Percentiles rank a stretch among this genome's conserved stretches.
These are phyloP conservation scores for Fusarium sp. DNA, from an alignment of 2,329 filamentous ascomycete genomes.

Conservation along the genomic window DNA sequence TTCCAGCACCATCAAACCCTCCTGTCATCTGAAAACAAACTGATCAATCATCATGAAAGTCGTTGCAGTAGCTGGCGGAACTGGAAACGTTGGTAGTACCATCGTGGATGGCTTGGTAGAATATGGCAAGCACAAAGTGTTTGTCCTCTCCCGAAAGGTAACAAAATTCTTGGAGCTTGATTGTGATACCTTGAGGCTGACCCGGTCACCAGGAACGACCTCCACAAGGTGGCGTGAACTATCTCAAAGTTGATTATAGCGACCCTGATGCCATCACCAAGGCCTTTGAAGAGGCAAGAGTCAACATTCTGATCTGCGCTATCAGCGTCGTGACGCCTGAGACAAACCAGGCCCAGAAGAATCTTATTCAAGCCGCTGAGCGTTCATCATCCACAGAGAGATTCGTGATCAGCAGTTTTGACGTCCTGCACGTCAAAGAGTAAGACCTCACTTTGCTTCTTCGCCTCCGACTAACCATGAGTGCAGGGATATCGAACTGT, in stretches of 20 bases:
- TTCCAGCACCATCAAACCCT: not conserved
- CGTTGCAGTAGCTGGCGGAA: slow-evolving; percentile 35
- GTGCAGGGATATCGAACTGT: slow-evolving; percentile 28
- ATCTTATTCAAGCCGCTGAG: slow-evolving; percentile 28
- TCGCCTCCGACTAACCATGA: accelerated
- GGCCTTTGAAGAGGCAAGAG: not conserved
- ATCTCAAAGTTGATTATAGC: slow-evolving; percentile 26
- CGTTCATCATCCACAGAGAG: slow-evolving; percentile 5
- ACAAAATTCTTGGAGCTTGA: accelerated
- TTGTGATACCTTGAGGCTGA: not conserved
- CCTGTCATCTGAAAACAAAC: not conserved
- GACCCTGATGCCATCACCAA: not conserved
- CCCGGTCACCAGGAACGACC: not conserved
- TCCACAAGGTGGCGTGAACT: not conserved
- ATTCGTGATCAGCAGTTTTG: slow-evolving; percentile 39
- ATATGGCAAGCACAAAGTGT: slow-evolving; percentile 28
- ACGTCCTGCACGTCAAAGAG: slow-evolving; percentile 38
- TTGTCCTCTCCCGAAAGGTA: slow-evolving; percentile 26
- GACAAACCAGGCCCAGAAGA: slow-evolving; percentile 30
- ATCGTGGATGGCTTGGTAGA: slow-evolving; percentile 33
- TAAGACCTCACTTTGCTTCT: accelerated
- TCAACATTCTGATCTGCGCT: slow-evolving; percentile 34
- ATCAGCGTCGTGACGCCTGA: slow-evolving; percentile 32
- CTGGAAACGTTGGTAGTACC: slow-evolving; percentile 28
- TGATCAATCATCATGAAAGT: slow-evolving; percentile 9